Base-by-base conservation (phyloP, 495 filamentous ascomycete genomes). In the Penicillium crystallinum region DNA sequence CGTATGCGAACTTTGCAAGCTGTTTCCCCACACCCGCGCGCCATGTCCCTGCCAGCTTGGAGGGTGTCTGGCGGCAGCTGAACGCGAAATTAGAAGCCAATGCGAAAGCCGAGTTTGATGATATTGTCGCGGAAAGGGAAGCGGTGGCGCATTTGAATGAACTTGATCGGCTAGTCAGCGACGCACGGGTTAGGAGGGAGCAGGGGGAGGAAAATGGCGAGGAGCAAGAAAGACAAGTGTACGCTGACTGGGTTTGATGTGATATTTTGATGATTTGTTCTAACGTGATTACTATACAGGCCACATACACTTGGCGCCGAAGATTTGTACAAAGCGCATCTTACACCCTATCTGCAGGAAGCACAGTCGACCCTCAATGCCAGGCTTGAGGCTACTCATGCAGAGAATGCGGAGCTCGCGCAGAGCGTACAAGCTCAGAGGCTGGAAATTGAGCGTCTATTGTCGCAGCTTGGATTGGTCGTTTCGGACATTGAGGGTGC, bases 21-120 rank as follows among this genome's bases (percentile, higher is more conserved):
- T 98, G 93, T 66, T 98, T 95, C 67, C 93, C 93, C 0, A 91
- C 89, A 3, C 79, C 90, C 7, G 86, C 90, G 18, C 70, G 72
- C 53, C 69, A 85, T 57, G 86, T 85, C 25, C 85, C 88, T 1
- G 84, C 78, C 4, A 79, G 80, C 18, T 58, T 95, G 53, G 76
- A 80, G 62, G 76, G 73, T 18, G 81, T 90, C 42, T 89, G 88
- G 80, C 66, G 75, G 57, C 81, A 85, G 68, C 78, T 92, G 72
- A 81, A 87, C 34, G 80, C 78, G 43, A 75, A 83, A 59, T 66
- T 90, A 46, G 81, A 82, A 50, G 74, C 76, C 50, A 74, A 84
- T 45, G 85, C 75, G 2, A 73, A 64, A 57, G 69, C 73, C 19
- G 88, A 96, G 63, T 97, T 96, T 68, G 86, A 91, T 27, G 74